A percentile compares a stretch with the other conserved stretches of the same genome.
Evolutionary conservation across 495 filamentous ascomycete species (phyloP).

Genomic region (Collariella sp.): DNA sequence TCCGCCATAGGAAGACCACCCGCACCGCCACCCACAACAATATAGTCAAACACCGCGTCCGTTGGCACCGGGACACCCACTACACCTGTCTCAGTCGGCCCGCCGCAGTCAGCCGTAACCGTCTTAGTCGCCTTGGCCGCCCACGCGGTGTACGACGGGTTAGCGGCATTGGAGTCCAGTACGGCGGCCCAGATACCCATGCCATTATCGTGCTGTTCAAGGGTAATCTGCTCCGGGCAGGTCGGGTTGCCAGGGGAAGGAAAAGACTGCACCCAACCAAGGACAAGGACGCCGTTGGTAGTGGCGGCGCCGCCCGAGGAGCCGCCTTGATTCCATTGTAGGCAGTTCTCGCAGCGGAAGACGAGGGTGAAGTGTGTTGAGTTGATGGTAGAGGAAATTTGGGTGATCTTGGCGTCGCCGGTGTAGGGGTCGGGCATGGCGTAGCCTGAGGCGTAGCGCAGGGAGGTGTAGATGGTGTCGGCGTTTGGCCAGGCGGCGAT

Average conservation of each 20-base stretch:
- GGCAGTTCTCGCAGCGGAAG: slow-evolving; percentile 57
- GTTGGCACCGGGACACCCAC: slow-evolving; percentile 38
- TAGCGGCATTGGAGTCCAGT: slow-evolving; percentile 33
- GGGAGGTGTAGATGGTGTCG: slow-evolving; percentile 42
- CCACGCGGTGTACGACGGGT: slow-evolving; percentile 45
- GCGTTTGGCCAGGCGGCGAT: slow-evolving; percentile 49
- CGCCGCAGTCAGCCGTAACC: slow-evolving; percentile 30
- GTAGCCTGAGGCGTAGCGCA: slow-evolving; percentile 51
- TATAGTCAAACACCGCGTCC: slow-evolving; percentile 53
- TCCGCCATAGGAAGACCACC: slow-evolving; percentile 59
- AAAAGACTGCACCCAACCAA: slow-evolving; percentile 31
- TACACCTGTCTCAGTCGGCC: slow-evolving; percentile 15
- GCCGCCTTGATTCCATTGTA: slow-evolving; percentile 39
- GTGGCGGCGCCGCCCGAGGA: slow-evolving; percentile 17
- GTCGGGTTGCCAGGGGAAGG: slow-evolving; percentile 25
- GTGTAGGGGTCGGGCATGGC: slow-evolving; percentile 48
- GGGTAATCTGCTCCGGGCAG: slow-evolving; percentile 27
- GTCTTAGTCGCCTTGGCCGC: slow-evolving; percentile 38
- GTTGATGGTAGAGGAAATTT: slow-evolving; percentile 48
- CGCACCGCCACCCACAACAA: slow-evolving; percentile 57
- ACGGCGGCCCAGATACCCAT: slow-evolving; percentile 38
- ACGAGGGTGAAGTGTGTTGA: slow-evolving; percentile 46
- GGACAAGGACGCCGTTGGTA: slow-evolving; percentile 17
- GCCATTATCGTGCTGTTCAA: slow-evolving; percentile 31
- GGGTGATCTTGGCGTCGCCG: slow-evolving; percentile 48